These are phyloP conservation scores for Dendrobium chrysotoxum DNA, from an alignment of 106 monocot species.

Conservation along the genomic window DNA sequence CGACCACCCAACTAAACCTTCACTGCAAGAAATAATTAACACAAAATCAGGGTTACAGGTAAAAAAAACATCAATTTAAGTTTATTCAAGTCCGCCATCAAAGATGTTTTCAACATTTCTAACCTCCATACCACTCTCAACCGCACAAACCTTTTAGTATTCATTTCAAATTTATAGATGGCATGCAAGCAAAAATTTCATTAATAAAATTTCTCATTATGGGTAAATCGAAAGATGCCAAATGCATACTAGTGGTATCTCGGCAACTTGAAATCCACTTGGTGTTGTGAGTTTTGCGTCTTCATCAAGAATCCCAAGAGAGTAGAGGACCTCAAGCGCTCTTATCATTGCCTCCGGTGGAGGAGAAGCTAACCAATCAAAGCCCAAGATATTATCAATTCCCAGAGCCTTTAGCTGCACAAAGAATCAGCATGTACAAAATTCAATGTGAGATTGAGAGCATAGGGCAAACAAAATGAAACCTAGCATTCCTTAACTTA, in stretches of 20 bases:
- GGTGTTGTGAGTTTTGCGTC: conserved; percentile 94
- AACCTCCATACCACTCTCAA: not conserved
- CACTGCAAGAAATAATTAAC: not conserved
- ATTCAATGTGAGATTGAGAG: not conserved
- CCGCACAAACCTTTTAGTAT: not conserved
- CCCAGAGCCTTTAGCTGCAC: conserved; percentile 83
- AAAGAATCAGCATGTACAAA: not conserved
- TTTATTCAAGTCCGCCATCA: not conserved
- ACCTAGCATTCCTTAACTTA: not conserved
- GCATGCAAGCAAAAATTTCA: not conserved
- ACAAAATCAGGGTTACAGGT: not conserved
- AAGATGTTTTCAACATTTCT: not conserved
- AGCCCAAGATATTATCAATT: conserved; percentile 92
- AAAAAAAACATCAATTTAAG: not conserved
- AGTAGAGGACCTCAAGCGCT: conserved; percentile 91
- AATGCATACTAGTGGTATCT: conserved; percentile 76
- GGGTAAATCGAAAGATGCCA: not conserved
- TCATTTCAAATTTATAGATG: not conserved
- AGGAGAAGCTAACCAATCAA: conserved; percentile 92
- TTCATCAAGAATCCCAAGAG: conserved; percentile 86
- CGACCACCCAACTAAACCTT: not conserved
- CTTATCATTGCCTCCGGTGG: conserved; percentile 88
- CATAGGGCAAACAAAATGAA: not conserved
- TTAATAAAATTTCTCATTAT: not conserved
- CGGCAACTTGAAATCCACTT: conserved; percentile 89